Evolutionary conservation across 139 green algal genomes (phyloP).

Genomic region (Tetradesmus obliquus): DNA sequence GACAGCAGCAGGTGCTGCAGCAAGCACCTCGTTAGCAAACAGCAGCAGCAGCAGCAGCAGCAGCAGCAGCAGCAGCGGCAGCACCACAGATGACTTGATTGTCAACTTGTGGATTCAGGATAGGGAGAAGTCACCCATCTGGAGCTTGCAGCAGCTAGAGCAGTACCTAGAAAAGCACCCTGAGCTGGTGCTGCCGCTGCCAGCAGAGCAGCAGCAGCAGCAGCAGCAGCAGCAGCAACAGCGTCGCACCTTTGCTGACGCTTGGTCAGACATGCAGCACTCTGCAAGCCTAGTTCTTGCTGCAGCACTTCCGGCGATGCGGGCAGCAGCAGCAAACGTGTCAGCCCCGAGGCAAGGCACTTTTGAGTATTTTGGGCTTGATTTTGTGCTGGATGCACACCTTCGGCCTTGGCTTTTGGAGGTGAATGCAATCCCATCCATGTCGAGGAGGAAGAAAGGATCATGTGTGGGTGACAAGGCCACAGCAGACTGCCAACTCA

Average conservation of each 20-base stretch:
- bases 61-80: constrained; percentile 29
- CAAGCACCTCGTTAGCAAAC: constrained; percentile 37
- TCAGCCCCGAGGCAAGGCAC: constrained; percentile 8
- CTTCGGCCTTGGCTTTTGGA: constrained; percentile 78
- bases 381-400: constrained; percentile 79
- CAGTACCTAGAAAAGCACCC: constrained; percentile 50
- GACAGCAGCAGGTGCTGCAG: constrained; percentile 26
- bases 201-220: not conserved
- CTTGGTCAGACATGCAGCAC: constrained; percentile 40
- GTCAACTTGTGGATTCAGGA: constrained; percentile 82
- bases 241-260: constrained; percentile 38
- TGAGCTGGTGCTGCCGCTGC: constrained; percentile 31
- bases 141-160: constrained; percentile 65
- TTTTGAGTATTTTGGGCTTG: constrained; percentile 66
- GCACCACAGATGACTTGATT: constrained; percentile 56
- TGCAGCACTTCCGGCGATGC: constrained; percentile 38
- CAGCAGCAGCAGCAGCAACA: constrained; percentile 18
- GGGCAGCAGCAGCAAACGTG: constrained; percentile 5
- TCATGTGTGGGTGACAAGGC: constrained; percentile 48
- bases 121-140: constrained; percentile 58
- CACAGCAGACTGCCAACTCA: constrained; percentile 23
- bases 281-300: constrained; percentile 26
- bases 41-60: constrained; percentile 25
- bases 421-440: constrained; percentile 76
- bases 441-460: constrained; percentile 57